These are phyloP conservation scores for Talaromyces sp. DNA, from an alignment of 2,329 filamentous ascomycete species.

Conservation along the genomic window DNA sequence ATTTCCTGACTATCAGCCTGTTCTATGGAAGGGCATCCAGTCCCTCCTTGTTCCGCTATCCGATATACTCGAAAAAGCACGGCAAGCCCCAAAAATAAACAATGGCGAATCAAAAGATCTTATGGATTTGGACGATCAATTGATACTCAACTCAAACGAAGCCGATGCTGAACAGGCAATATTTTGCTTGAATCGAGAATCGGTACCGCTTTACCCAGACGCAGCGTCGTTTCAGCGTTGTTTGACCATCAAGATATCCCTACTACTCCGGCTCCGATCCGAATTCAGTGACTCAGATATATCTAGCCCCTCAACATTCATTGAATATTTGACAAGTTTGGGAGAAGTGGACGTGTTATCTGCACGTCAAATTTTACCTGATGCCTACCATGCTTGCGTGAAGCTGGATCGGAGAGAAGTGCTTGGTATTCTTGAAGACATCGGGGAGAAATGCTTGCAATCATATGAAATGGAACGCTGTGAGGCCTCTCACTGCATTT, in stretches of 20 bases:
- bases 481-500: slow-evolving; percentile 70
- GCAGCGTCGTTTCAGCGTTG: slow-evolving; percentile 39
- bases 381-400: slow-evolving; percentile 34
- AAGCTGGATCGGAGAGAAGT: slow-evolving; percentile 39
- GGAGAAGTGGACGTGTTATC: slow-evolving; percentile 43
- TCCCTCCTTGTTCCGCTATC: slow-evolving; percentile 33
- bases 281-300: slow-evolving; percentile 1
- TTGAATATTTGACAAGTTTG: slow-evolving; percentile 41
- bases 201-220: slow-evolving; percentile 35
- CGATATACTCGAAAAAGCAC: slow-evolving; percentile 34
- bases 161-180: slow-evolving; percentile 25
- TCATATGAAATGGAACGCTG: slow-evolving; percentile 69
- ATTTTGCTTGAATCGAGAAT: slow-evolving; percentile 35
- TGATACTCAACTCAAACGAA: slow-evolving; percentile 31
- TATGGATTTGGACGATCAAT: slow-evolving; percentile 50
- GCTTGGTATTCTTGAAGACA: slow-evolving; percentile 49
- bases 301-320: slow-evolving; percentile 17
- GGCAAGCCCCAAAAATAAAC: slow-evolving; percentile 23
- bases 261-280: slow-evolving; percentile 27
- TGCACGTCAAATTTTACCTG: slow-evolving; percentile 33
- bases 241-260: slow-evolving; percentile 38
- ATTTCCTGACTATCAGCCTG: slow-evolving; percentile 17
- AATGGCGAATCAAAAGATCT: slow-evolving; percentile 28
- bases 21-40: slow-evolving; percentile 27
- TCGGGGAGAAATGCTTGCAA: slow-evolving; percentile 53